phyloP scores from a whole-genome alignment of 768 basidiomycete genomes.

The Chlorophyllum brunneum region DNA sequence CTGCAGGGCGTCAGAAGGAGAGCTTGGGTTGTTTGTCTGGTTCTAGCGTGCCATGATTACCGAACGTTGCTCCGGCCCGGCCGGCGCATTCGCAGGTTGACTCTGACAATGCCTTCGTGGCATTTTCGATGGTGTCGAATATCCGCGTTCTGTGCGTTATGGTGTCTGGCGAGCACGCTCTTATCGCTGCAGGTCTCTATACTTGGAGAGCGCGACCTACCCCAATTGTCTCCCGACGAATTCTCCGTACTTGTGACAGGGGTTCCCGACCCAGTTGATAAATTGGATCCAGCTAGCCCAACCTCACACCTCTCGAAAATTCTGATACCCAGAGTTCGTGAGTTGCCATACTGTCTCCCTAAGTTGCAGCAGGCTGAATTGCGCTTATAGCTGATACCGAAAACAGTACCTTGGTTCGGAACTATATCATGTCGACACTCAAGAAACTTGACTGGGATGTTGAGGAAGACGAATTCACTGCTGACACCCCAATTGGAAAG shows the following conservation, averaged over 20 bases:
- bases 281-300: constrained; percentile 62
- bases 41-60: neutral
- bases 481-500: constrained; percentile 74
- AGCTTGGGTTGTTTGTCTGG: neutral
- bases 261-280: constrained; percentile 60
- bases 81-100: neutral
- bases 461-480: constrained; percentile 80
- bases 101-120: constrained; percentile 12
- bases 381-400: constrained; percentile 54
- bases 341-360: constrained; percentile 23
- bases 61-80: neutral
- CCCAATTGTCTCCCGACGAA: constrained; percentile 45
- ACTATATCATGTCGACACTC: constrained; percentile 75
- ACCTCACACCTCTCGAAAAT: constrained; percentile 77
- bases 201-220: constrained; percentile 38
- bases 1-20: neutral
- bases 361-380: constrained; percentile 2
- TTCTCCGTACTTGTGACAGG: constrained; percentile 44
- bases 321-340: constrained; percentile 80
- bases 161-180: constrained; percentile 23
- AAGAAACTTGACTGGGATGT: constrained; percentile 79
- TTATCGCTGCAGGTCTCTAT: constrained; percentile 32
- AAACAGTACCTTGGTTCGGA: constrained; percentile 78
- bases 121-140: constrained; percentile 8
- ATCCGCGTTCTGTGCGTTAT: constrained; percentile 15